Conservation (phyloP, 768 basidiomycete genomes). For the Boletales sp. region DNA sequence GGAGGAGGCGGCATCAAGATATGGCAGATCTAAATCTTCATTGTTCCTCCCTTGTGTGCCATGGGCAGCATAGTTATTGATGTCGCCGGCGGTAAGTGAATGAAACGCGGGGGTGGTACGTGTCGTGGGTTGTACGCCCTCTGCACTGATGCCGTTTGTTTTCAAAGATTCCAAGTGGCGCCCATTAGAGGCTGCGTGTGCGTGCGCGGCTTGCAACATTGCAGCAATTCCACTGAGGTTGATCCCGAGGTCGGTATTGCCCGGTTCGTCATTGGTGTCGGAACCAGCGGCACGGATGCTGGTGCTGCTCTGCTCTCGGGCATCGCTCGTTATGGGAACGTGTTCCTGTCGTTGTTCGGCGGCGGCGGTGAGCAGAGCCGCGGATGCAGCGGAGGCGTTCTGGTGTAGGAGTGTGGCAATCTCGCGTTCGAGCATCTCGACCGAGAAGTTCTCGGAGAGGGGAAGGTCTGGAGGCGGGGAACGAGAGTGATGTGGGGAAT, state of each 20-base stretch:
- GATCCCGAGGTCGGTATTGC: constrained; percentile 43
- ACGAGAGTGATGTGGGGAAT: constrained; percentile 12
- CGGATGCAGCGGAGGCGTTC: constrained; percentile 67
- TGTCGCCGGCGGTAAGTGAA: constrained; percentile 58
- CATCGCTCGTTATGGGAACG: constrained; percentile 35
- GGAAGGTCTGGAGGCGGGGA: constrained; percentile 25
- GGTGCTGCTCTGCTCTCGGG: constrained; percentile 25
- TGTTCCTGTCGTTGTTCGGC: constrained; percentile 62
- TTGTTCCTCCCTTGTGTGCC: constrained; percentile 33
- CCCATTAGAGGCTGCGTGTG: constrained; percentile 49
- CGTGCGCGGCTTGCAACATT: constrained; percentile 74
- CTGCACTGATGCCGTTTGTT: constrained; percentile 42
- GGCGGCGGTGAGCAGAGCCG: constrained; percentile 60
- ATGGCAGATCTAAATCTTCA: constrained; percentile 55
- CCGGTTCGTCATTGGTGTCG: constrained; percentile 13
- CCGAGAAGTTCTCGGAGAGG: constrained; percentile 52
- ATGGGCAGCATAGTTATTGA: constrained; percentile 19
- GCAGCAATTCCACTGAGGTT: constrained; percentile 69
- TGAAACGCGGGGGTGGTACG: constrained; percentile 77
- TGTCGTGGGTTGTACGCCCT: constrained; percentile 50
- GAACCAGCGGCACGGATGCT: constrained; percentile 11
- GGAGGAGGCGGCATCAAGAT: constrained; percentile 36
- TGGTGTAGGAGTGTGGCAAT: constrained; percentile 72
- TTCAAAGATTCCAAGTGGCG: constrained; percentile 45
- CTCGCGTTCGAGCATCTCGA: constrained; percentile 76